Conservation (phyloP, 1,284 basidiomycete genomes). For the Moniliophthora roreri region DNA sequence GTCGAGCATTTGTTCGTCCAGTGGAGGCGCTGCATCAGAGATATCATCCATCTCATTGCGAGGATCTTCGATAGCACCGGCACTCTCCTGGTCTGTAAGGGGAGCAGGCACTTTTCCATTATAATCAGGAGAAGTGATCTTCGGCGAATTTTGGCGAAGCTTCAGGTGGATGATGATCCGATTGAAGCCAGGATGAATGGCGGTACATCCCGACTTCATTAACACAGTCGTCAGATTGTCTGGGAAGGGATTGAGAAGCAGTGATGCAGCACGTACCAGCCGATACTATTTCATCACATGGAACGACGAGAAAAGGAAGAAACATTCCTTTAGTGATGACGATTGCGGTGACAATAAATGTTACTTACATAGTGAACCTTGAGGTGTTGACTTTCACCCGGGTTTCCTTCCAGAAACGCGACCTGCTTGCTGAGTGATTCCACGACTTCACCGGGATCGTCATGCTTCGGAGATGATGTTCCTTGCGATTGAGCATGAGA, state of each 20-base stretch:
- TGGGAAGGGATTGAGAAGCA: background rate
- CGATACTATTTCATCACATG: slow-evolving; percentile 2
- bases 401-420: slow-evolving; percentile 10
- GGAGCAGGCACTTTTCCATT: background rate
- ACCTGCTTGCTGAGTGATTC: slow-evolving; percentile 9
- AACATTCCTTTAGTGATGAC: background rate
- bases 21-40: background rate
- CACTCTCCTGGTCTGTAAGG: too few species aligned
- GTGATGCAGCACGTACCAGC: background rate
- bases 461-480: background rate
- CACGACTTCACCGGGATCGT: slow-evolving; percentile 1
- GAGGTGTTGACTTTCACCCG: slow-evolving; percentile 7
- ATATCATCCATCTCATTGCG: background rate
- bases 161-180: slow-evolving; percentile 11
- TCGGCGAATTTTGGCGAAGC: background rate
- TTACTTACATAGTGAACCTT: slow-evolving; percentile 12
- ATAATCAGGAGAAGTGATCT: background rate
- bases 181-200: slow-evolving; percentile 13
- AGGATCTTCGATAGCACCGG: too few species aligned
- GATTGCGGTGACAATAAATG: background rate
- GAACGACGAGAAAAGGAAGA: background rate
- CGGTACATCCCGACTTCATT: slow-evolving; percentile 6
- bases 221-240: background rate
- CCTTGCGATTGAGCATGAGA: background rate
- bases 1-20: slow-evolving; percentile 3